These are phyloP conservation scores for Penicillium paradoxum DNA, from an alignment of 495 filamentous ascomycete genomes.

Conservation along the genomic window DNA sequence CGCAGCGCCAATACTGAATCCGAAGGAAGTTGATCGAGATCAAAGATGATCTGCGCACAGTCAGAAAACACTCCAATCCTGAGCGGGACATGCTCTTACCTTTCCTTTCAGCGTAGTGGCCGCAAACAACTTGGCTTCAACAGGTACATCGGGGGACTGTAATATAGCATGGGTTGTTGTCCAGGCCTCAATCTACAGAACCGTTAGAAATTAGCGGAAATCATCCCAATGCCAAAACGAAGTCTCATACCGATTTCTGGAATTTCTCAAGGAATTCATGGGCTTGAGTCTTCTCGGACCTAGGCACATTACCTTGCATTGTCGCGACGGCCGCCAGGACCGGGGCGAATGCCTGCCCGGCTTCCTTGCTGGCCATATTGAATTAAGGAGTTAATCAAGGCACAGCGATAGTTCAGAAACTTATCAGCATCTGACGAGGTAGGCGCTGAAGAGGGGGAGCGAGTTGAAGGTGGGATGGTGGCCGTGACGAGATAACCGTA, in stretches of 20 bases:
- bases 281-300: conserved; percentile 79
- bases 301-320: conserved; percentile 80
- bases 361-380: conserved; percentile 66
- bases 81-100: conserved; percentile 48
- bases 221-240: conserved; percentile 2
- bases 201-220: background rate
- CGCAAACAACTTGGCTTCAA: conserved; percentile 89
- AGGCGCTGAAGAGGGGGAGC: conserved; percentile 7
- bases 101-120: conserved; percentile 97
- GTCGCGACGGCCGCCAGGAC: conserved; percentile 84
- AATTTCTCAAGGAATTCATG: conserved; percentile 89
- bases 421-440: conserved; percentile 4
- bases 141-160: conserved; percentile 64
- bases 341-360: conserved; percentile 68
- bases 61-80: conserved; percentile 10
- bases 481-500: conserved; percentile 29
- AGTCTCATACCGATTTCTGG: conserved; percentile 86
- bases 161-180: conserved; percentile 77
- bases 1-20: conserved; percentile 69
- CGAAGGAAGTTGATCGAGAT: conserved; percentile 78
- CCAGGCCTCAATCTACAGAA: conserved; percentile 76
- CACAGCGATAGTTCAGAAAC: conserved; percentile 12
- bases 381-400: conserved; percentile 7
- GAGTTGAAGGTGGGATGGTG: conserved; percentile 37
- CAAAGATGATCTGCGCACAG: conserved; percentile 68